phyloP scores from a whole-genome alignment of 768 basidiomycete species.

The Thelephora aurantiotincta region DNA sequence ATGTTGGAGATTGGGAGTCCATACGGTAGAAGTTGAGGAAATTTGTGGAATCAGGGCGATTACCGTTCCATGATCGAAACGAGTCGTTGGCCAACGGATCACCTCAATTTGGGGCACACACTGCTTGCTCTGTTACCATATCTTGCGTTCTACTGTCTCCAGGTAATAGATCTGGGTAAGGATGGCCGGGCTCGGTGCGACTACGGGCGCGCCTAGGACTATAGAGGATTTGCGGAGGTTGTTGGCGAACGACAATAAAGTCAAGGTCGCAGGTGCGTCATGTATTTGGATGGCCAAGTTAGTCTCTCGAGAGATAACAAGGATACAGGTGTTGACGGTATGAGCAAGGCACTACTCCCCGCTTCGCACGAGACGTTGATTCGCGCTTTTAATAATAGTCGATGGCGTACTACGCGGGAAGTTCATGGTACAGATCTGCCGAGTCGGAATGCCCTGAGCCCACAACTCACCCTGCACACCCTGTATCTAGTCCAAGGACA shows the following conservation, averaged over 20 bases:
- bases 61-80: constrained; percentile 4
- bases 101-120: not conserved
- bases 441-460: not conserved
- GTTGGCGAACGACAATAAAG: constrained; percentile 56
- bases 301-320: not conserved
- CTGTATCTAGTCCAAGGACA: constrained; percentile 60
- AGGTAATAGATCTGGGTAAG: constrained; percentile 1
- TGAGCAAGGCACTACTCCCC: constrained; percentile 3
- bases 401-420: constrained; percentile 95
- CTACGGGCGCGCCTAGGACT: constrained; percentile 30
- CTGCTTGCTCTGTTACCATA: not conserved
- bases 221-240: constrained; percentile 40
- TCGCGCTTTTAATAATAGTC: constrained; percentile 27
- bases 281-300: not conserved
- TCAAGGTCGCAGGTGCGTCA: constrained; percentile 81
- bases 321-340: constrained; percentile 52
- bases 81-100: constrained; percentile 5
- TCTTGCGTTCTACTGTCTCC: not conserved
- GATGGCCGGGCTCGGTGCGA: constrained; percentile 14
- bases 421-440: constrained; percentile 47
- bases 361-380: not conserved
- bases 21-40: not conserved
- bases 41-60: too few relatives aligned
- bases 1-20: not conserved
- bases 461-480: not conserved